A percentile compares a stretch with the other conserved stretches of the same genome.
phyloP scores from a whole-genome alignment of 2,329 filamentous ascomycete species.

The Cephalotrichum gorgonifer region DNA sequence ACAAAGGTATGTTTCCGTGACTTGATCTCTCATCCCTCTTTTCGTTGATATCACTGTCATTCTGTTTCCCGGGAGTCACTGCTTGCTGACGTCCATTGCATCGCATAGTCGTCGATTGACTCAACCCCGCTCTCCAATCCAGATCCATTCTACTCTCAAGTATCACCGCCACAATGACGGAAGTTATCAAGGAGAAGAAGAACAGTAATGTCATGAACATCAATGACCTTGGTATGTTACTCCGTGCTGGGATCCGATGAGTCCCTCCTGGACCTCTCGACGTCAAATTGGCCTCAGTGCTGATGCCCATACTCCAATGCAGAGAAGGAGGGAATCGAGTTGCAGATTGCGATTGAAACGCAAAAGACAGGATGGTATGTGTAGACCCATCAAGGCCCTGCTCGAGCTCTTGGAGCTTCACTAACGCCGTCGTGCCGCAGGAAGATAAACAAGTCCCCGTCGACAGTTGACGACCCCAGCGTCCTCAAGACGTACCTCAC shows the following conservation, averaged over 20 bases:
- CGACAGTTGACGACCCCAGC: conserved; percentile 70
- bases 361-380: conserved; percentile 81
- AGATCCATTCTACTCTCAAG: neutral
- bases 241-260: no score
- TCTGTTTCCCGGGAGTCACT: neutral
- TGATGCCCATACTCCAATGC: conserved; percentile 7
- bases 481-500: conserved; percentile 74
- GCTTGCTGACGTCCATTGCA: neutral
- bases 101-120: neutral
- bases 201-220: conserved; percentile 59
- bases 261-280: neutral
- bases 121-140: neutral
- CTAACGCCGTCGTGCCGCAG: conserved; percentile 31
- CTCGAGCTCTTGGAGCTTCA: neutral
- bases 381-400: neutral
- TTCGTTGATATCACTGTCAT: neutral
- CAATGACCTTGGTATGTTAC: conserved; percentile 68
- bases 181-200: neutral
- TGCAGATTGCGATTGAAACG: conserved; percentile 70
- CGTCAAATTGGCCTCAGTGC: conserved; percentile 5
- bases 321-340: conserved; percentile 66
- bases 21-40: neutral
- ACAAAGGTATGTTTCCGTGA: neutral
- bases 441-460: conserved; percentile 87
- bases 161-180: conserved; percentile 2